Percentiles rank a stretch among this genome's conserved stretches.
phyloP scores from a whole-genome alignment of 768 basidiomycete species.

The Panaeolus papilionaceus region DNA sequence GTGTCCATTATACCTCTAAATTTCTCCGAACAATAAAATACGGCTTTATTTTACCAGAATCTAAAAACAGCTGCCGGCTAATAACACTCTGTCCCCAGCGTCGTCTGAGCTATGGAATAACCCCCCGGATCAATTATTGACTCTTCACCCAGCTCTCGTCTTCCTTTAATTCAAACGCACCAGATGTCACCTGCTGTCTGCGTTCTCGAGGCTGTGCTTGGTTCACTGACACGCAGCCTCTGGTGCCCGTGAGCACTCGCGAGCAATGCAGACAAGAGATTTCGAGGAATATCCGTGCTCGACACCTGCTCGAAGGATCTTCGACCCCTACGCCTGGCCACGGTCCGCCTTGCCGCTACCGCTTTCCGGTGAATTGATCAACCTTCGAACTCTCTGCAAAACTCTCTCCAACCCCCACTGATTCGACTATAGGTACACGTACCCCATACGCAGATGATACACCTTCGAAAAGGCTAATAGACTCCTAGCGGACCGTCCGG shows the following conservation, averaged over 20 bases:
- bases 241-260: not conserved
- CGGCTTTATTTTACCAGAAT: not conserved
- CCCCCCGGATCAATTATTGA: not conserved
- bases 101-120: not conserved
- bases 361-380: not conserved
- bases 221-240: not conserved
- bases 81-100: not conserved
- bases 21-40: not conserved
- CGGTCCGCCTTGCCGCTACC: conserved; percentile 1
- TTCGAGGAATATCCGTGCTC: conserved; percentile 1
- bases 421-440: not conserved
- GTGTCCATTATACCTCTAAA: not conserved
- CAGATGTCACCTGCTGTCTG: not conserved
- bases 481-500: conserved; percentile 7
- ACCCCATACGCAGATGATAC: not conserved
- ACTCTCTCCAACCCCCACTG: not conserved
- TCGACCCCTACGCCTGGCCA: not conserved
- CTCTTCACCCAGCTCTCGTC: not conserved
- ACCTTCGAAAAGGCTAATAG: not conserved
- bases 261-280: not conserved
- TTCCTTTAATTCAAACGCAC: not conserved
- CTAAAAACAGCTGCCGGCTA: not conserved
- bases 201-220: conserved; percentile 5
- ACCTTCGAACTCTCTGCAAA: not conserved
- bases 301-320: not conserved